Evolutionary conservation across 176 grass and related monocot species (phyloP).

Genomic region (Typha latifolia): DNA sequence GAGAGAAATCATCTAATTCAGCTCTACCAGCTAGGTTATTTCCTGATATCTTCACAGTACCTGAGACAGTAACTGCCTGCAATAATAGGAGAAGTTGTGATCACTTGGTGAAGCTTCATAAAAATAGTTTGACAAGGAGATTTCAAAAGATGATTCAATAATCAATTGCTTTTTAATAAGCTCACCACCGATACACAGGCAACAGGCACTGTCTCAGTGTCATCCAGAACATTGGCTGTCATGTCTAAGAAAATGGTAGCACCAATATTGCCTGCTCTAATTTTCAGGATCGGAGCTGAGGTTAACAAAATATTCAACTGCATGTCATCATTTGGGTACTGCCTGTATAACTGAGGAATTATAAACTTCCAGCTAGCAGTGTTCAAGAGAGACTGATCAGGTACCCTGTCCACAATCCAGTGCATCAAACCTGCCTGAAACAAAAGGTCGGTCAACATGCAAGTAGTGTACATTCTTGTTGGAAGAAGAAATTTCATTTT

Average conservation of each 20-base stretch:
- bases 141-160: background rate
- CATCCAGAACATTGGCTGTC: slow-evolving; percentile 55
- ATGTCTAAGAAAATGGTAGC: slow-evolving; percentile 62
- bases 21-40: slow-evolving; percentile 68
- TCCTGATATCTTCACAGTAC: slow-evolving; percentile 42
- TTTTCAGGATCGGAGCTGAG: slow-evolving; percentile 52
- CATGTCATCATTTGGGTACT: slow-evolving; percentile 73
- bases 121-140: background rate
- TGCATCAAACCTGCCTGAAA: slow-evolving; percentile 71
- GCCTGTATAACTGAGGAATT: slow-evolving; percentile 62
- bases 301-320: slow-evolving; percentile 72
- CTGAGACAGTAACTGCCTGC: slow-evolving; percentile 65
- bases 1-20: slow-evolving; percentile 68
- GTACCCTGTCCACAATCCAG: slow-evolving; percentile 64
- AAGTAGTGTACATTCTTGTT: too few species aligned
- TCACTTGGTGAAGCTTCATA: background rate
- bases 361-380: slow-evolving; percentile 81
- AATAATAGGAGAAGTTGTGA: background rate
- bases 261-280: slow-evolving; percentile 52
- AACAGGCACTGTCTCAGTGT: slow-evolving; percentile 48
- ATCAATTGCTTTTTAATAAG: background rate
- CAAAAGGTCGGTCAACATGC: background rate
- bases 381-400: slow-evolving; percentile 73
- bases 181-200: slow-evolving; percentile 76
- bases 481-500: too few species aligned